A percentile compares a stretch with the other conserved stretches of the same genome.
Conservation (phyloP, 1,284 basidiomycete genomes). For the Blastosporella zonata region DNA sequence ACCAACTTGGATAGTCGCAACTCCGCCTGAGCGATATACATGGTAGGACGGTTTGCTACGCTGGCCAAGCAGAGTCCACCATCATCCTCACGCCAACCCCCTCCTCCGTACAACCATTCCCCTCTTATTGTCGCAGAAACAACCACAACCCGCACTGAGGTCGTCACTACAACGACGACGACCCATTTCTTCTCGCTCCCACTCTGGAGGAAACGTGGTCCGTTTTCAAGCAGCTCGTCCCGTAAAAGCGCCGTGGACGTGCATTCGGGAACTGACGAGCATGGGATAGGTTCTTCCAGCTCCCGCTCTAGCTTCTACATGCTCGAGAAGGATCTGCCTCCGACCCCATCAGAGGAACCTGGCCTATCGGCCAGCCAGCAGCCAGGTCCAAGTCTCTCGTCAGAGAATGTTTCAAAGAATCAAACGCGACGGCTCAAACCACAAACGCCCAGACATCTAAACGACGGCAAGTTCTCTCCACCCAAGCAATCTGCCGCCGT, state of each 20-base stretch:
- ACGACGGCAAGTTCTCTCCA: constrained; percentile 18
- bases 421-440: neutral
- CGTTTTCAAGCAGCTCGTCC: constrained; percentile 27
- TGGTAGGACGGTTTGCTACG: constrained; percentile 26
- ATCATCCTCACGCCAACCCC: constrained; percentile 29
- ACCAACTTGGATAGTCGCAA: neutral
- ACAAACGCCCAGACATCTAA: constrained; percentile 1
- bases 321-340: constrained; percentile 66
- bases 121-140: constrained; percentile 43
- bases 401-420: neutral
- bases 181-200: constrained; percentile 67
- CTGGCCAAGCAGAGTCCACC: constrained; percentile 21
- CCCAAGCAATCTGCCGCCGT: constrained; percentile 39
- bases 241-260: constrained; percentile 18
- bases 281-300: constrained; percentile 19
- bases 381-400: neutral
- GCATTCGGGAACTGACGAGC: constrained; percentile 13
- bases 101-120: constrained; percentile 40
- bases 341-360: constrained; percentile 45
- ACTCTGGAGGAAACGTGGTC: constrained; percentile 56
- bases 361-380: neutral
- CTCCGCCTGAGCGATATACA: constrained; percentile 16
- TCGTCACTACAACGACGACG: constrained; percentile 49
- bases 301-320: constrained; percentile 26
- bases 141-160: constrained; percentile 48